A percentile compares a stretch with the other conserved stretches of the same genome.
These are phyloP conservation scores for Colletotrichum musicola DNA, from an alignment of 2,329 filamentous ascomycete species.

Conservation along the genomic window DNA sequence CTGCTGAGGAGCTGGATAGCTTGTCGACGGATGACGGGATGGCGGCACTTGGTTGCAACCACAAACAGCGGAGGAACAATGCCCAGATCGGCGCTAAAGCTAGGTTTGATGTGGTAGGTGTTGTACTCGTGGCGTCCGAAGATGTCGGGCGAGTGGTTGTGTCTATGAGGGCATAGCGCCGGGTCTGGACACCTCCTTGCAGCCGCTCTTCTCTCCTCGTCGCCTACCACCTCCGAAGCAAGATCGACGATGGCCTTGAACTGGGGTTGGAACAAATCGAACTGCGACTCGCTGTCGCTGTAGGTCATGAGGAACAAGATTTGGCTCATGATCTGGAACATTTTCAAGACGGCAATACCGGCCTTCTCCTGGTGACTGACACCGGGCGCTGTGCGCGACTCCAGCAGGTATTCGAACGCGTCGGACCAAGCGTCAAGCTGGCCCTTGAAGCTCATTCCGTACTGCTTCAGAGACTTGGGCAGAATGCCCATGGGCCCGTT, in stretches of 20 bases:
- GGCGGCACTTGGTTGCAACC: conserved; percentile 75
- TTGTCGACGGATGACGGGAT: conserved; percentile 66
- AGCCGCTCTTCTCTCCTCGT: conserved; percentile 66
- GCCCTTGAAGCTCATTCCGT: conserved; percentile 60
- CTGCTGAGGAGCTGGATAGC: conserved; percentile 72
- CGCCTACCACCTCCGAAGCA: conserved; percentile 70
- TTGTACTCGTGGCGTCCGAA: conserved; percentile 59
- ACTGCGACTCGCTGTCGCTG: conserved; percentile 68
- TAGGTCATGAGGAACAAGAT: conserved; percentile 73
- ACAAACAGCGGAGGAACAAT: conserved; percentile 75
- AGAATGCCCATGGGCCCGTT: conserved; percentile 67
- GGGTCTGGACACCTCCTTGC: conserved; percentile 59
- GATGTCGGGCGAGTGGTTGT: conserved; percentile 49
- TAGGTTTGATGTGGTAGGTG: conserved; percentile 67
- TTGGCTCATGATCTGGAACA: conserved; percentile 70
- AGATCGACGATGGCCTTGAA: conserved; percentile 70
- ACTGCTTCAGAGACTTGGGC: conserved; percentile 60
- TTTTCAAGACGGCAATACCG: conserved; percentile 72
- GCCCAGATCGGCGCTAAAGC: conserved; percentile 74
- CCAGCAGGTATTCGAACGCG: conserved; percentile 69
- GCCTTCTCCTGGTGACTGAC: conserved; percentile 68
- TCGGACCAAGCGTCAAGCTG: conserved; percentile 67
- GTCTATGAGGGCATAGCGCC: conserved; percentile 57
- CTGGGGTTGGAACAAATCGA: conserved; percentile 65
- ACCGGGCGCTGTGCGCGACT: conserved; percentile 60